phyloP scores from a whole-genome alignment of 805 yeast genomes.

The Metschnikowia baotianmanensis region DNA sequence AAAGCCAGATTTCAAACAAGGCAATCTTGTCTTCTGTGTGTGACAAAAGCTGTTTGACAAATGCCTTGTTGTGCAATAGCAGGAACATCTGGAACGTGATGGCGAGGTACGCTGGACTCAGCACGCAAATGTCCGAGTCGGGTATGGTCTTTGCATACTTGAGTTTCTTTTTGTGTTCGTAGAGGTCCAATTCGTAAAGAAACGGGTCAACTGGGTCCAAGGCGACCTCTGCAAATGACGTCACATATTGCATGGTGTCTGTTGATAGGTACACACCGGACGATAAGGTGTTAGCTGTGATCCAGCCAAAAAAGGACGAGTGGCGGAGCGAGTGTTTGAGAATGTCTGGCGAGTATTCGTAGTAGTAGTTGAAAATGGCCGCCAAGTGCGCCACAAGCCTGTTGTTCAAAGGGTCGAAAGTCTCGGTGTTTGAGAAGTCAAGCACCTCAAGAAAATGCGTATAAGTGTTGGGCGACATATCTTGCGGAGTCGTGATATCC shows the following conservation, averaged over 20 bases:
- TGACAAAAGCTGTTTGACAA: slow-evolving; percentile 5
- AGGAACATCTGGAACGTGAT: slow-evolving; percentile 10
- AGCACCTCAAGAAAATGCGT: slow-evolving; percentile 14
- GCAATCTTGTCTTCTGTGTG: slow-evolving; percentile 2
- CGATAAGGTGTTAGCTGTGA: slow-evolving; percentile 16
- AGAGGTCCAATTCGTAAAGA: slow-evolving; percentile 19
- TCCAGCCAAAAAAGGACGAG: slow-evolving; percentile 19
- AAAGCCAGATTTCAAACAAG: slow-evolving; percentile 32
- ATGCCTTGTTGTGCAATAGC: slow-evolving; percentile 12
- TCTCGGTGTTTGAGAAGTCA: slow-evolving; percentile 15
- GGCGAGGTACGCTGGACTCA: slow-evolving; percentile 15
- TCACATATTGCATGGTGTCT: slow-evolving; percentile 19
- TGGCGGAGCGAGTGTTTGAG: slow-evolving; percentile 11
- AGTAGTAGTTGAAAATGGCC: slow-evolving; percentile 24
- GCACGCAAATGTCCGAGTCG: slow-evolving; percentile 4
- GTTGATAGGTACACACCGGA: slow-evolving; percentile 15
- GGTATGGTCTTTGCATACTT: not conserved
- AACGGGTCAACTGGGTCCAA: slow-evolving; percentile 19
- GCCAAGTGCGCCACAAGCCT: slow-evolving; percentile 25
- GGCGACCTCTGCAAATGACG: slow-evolving; percentile 15
- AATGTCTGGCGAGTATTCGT: slow-evolving; percentile 20
- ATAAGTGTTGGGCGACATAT: slow-evolving; percentile 24
- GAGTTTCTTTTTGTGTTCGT: slow-evolving; percentile 15
- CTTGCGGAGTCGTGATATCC: slow-evolving; percentile 27
- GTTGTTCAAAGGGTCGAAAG: slow-evolving; percentile 7